Base-by-base conservation (phyloP, 73 alveolate species). In the Urostyla sp. region DNA sequence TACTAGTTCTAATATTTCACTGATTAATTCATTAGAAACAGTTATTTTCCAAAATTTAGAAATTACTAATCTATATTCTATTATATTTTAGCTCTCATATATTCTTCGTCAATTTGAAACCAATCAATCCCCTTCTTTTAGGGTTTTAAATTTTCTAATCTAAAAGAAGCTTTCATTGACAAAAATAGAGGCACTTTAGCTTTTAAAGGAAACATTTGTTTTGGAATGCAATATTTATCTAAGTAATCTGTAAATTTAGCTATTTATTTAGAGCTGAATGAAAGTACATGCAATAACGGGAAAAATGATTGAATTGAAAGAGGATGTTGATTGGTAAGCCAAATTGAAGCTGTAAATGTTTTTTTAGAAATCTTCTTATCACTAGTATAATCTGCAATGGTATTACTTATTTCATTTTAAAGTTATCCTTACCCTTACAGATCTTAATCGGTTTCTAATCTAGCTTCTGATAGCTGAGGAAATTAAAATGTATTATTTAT, bases 291-390 rank as follows among this genome's bases (percentile, higher is more conserved):
- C 11, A 87, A 36, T 35, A 87, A 34, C 13, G 95, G 95, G 5
- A 80, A 15, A 58, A 87, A 87, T 20, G 69, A 51, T 4, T 56
- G 58, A 23, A 87, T 16, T 7, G 89, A 31, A 10, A 87, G 43
- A 18, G 95, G 95, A 49, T 49, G 81, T 38, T 52, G 20, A 24
- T 69, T 76, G 36, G 82, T 56, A 3, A 85, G 15, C 91, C 88
- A 81, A 0, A 83, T 15, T 15, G 58, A 48, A 13, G 95, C 91
- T 8, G 20, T 51, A 16, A 85, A 30, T 24, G 76, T 51, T 40
- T 85, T 85, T 30, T 59, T 30, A 4, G 53, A 38, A 24, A 45
- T 40, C 69, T 79, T 85, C 55, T 52, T 78, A 23, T 37, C 60
- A 38, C 61, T 63, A 7, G 79, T 46, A 21, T 63, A 63, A 3